Evolutionary conservation across 345 rosid genomes (phyloP), one percentile per base, ranked within the genome.

Genomic region (Raphanus sativus): DNA sequence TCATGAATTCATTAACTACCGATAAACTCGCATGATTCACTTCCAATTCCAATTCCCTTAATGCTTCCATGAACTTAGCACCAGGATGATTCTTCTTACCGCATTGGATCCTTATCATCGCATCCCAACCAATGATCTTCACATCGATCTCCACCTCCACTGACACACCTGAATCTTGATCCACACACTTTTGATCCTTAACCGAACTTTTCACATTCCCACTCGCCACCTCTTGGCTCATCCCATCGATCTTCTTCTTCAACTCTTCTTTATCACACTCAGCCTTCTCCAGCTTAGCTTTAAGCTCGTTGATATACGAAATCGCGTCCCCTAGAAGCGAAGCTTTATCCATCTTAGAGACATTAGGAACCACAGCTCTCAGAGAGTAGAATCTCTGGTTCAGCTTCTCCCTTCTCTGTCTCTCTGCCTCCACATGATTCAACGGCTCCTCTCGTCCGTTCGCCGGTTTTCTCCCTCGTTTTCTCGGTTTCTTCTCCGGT

Each of bases 371-470:
- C 71, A 93, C 98, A 42, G 98, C 98, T 78, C 99, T 85, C 56
- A 96, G 69, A 0, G 99, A 89, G 28, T 96, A 96, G 81, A 96
- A 96, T 77, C 87, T 84, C 86, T 93, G 99, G 82, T 96, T 96
- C 15, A 96, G 90, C 85, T 93, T 96, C 92, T 96, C 99, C 61
- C 99, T 87, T 85, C 99, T 91, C 80, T 96, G 99, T 12, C 99
- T 89, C 86, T 96, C 99, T 16, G 99, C 99, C 83, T 96, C 99
- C 0, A 96, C 99, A 12, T 96, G 99, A 82, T 96, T 96, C 85
- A 96, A 66, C 0, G 99, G 99, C 85, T 96, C 98, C 78, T 96
- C 99, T 79, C 99, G 82, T 9, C 99, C 99, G 38, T 96, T 96
- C 0, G 99, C 99, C 0, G 98, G 99, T 72, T 96, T 96, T 30